phyloP scores from a whole-genome alignment of 1,139 yeast genomes.

The Protomyces macrosporus region DNA sequence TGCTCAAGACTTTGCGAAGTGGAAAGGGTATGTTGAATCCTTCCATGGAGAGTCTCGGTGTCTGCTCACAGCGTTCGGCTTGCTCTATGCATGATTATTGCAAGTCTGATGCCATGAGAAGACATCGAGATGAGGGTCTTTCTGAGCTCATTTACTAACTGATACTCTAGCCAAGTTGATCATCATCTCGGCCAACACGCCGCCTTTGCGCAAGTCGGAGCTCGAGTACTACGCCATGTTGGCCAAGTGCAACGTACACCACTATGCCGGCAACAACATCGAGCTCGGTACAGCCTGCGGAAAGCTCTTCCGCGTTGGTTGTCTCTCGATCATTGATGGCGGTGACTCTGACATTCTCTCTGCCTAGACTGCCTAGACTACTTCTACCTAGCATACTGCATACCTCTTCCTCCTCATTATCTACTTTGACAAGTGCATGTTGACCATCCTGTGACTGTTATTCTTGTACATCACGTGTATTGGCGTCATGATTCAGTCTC shows the following conservation, averaged over 20 bases:
- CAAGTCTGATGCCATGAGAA: background rate
- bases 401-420: no score
- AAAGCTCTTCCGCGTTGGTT: constrained; percentile 99
- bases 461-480: no score
- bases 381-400: background rate
- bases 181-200: constrained; percentile 98
- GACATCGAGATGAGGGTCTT: background rate
- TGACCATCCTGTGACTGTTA: no score
- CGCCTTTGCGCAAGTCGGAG: constrained; percentile 99
- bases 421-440: no score
- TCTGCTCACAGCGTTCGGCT: background rate
- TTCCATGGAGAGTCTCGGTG: constrained; percentile 22
- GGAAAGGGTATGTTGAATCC: constrained; percentile 54
- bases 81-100: background rate
- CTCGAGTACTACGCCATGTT: constrained; percentile 99
- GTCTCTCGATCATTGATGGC: constrained; percentile 89
- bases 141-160: background rate
- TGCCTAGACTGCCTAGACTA: constrained; percentile 9
- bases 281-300: constrained; percentile 99
- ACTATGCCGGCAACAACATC: constrained; percentile 87
- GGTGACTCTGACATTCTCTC: constrained; percentile 99
- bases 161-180: constrained; percentile 77
- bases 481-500: no score
- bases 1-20: constrained; percentile 89
- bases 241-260: constrained; percentile 91